Evolutionary conservation across 208 protist species (phyloP).

Genomic region (Wallacemonas collosoma): DNA sequence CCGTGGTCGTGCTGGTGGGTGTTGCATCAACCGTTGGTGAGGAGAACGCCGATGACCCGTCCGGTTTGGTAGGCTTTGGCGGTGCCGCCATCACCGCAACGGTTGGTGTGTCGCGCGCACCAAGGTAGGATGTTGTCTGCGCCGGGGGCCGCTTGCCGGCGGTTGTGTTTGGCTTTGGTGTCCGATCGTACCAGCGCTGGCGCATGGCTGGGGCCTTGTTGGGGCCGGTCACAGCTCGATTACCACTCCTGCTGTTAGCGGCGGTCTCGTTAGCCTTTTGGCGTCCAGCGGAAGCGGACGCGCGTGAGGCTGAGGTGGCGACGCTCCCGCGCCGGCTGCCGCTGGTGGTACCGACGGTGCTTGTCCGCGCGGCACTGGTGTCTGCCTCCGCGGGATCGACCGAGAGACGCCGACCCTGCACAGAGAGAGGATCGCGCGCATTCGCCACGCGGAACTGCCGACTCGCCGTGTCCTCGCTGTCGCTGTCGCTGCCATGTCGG

Average conservation of each 20-base stretch:
- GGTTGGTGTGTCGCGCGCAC: background rate
- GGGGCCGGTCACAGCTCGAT: background rate
- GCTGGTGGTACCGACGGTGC: conserved; percentile 1
- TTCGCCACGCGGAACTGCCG: conserved; percentile 1
- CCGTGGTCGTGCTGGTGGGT: background rate
- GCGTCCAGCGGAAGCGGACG: conserved; percentile 9
- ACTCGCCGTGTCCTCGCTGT: background rate
- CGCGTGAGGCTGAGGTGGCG: background rate
- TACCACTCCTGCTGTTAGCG: background rate
- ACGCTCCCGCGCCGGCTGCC: conserved; percentile 4
- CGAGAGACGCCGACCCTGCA: conserved; percentile 19
- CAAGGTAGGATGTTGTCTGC: background rate
- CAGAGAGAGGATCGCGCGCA: conserved; percentile 8
- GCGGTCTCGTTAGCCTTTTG: background rate
- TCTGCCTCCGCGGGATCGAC: background rate
- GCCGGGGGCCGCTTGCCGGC: background rate
- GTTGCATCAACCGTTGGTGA: background rate
- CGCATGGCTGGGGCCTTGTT: conserved; percentile 10
- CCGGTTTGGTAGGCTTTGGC: background rate
- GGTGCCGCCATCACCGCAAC: background rate
- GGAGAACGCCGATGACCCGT: too few species aligned
- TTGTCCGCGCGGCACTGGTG: conserved; percentile 7
- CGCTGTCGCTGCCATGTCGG: background rate
- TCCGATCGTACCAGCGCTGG: conserved; percentile 18
- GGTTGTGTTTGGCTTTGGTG: conserved; percentile 7